phyloP scores from a whole-genome alignment of 345 rosid species.

The Barbarea vulgaris region DNA sequence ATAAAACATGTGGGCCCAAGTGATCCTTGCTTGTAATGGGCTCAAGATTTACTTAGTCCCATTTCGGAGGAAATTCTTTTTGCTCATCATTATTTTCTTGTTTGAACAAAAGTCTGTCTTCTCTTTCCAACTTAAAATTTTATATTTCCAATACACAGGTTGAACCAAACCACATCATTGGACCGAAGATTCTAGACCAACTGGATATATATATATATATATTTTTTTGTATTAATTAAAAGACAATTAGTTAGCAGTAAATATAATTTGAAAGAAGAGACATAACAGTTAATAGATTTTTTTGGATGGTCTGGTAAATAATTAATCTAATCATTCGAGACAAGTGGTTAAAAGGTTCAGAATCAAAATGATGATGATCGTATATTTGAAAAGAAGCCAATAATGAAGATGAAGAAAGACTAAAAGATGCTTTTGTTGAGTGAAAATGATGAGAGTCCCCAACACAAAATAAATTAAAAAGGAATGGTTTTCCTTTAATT shows the following conservation, averaged over 20 bases:
- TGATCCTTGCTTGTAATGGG: neutral
- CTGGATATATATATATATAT: too few species aligned
- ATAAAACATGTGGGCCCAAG: neutral
- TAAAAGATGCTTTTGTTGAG: neutral
- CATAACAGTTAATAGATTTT: neutral
- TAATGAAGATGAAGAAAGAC: slow-evolving; percentile 26
- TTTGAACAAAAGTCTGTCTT: neutral
- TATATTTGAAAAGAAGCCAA: slow-evolving; percentile 24
- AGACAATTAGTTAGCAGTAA: neutral
- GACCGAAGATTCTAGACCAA: neutral
- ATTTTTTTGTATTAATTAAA: neutral
- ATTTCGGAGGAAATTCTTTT: slow-evolving; percentile 1
- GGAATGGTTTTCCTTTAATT: neutral
- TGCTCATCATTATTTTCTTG: neutral
- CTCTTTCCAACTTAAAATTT: neutral
- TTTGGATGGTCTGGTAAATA: slow-evolving; percentile 10
- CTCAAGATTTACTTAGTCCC: neutral
- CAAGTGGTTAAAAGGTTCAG: slow-evolving; percentile 25
- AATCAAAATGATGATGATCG: slow-evolving; percentile 28
- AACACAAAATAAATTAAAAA: neutral
- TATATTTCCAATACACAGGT: neutral
- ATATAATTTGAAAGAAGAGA: neutral
- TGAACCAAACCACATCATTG: neutral
- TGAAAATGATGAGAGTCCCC: neutral
- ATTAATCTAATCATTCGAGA: slow-evolving; percentile 15